Evolutionary conservation across 768 basidiomycete species (phyloP).

Genomic region (Daedaleopsis nitida): DNA sequence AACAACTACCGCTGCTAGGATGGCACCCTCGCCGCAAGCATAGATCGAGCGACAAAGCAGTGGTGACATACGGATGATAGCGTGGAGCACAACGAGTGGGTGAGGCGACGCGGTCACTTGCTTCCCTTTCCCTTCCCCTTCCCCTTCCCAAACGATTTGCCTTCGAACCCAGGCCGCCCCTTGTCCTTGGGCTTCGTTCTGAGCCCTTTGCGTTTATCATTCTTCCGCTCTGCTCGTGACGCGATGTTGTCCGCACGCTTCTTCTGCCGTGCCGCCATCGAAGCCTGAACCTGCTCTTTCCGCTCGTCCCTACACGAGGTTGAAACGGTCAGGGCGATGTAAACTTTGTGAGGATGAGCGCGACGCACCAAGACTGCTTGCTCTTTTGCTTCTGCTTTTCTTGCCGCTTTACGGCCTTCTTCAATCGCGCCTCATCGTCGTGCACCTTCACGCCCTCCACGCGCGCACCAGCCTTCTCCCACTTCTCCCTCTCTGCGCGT

Average conservation of each 20-base stretch:
- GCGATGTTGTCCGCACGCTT: slow-evolving; percentile 92
- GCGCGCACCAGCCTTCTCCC: slow-evolving; percentile 87
- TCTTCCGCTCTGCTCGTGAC: slow-evolving; percentile 74
- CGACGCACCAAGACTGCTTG: slow-evolving; percentile 82
- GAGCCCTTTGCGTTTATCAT: slow-evolving; percentile 58
- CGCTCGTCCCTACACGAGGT: slow-evolving; percentile 69
- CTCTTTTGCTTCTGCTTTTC: slow-evolving; percentile 89
- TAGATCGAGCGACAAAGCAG: background rate
- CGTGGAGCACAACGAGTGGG: background rate
- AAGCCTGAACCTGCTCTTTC: slow-evolving; percentile 71
- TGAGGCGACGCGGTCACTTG: slow-evolving; percentile 5
- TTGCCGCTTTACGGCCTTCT: slow-evolving; percentile 91
- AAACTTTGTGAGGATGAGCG: background rate
- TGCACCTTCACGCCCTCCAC: slow-evolving; percentile 90
- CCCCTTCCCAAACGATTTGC: slow-evolving; percentile 70
- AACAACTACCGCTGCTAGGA: background rate
- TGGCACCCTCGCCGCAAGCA: background rate
- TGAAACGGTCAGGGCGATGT: slow-evolving; percentile 6
- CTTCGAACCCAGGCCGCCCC: slow-evolving; percentile 86
- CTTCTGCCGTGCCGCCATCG: slow-evolving; percentile 86
- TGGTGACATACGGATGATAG: background rate
- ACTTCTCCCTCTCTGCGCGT: slow-evolving; percentile 81
- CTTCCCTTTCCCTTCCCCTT: slow-evolving; percentile 32
- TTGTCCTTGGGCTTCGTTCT: slow-evolving; percentile 55
- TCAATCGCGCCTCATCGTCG: slow-evolving; percentile 82